phyloP scores from a whole-genome alignment of 371 early-diverging fungal genomes.

The Thermomucor indicae-seudaticae region DNA sequence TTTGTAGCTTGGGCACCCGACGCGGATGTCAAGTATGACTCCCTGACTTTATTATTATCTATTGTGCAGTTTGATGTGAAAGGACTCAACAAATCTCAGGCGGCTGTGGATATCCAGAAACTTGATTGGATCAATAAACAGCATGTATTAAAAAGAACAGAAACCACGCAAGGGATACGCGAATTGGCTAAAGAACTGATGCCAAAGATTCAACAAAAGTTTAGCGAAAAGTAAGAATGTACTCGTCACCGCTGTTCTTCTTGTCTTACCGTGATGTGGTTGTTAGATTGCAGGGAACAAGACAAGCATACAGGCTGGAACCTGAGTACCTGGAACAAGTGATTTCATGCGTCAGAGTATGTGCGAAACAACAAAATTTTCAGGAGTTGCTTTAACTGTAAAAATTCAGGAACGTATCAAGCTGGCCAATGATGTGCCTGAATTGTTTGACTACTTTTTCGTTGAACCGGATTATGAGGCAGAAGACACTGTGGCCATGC shows the following conservation, averaged over 20 bases:
- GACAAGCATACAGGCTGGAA: slow-evolving; percentile 17
- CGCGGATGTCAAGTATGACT: not conserved
- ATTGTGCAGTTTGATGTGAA: slow-evolving; percentile 61
- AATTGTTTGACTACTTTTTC: slow-evolving; percentile 58
- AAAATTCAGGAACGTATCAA: slow-evolving; percentile 58
- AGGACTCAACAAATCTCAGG: slow-evolving; percentile 70
- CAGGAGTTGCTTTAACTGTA: too few species aligned
- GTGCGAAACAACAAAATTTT: slow-evolving; percentile 21
- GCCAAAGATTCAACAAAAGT: slow-evolving; percentile 21
- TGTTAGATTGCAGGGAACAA: slow-evolving; percentile 5
- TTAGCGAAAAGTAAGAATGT: slow-evolving; percentile 17
- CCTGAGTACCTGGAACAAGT: slow-evolving; percentile 40
- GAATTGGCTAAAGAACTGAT: slow-evolving; percentile 33
- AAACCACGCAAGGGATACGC: slow-evolving; percentile 40
- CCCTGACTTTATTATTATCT: not conserved
- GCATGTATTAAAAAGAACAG: slow-evolving; percentile 56
- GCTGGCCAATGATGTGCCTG: slow-evolving; percentile 53
- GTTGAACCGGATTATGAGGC: slow-evolving; percentile 48
- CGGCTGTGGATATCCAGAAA: slow-evolving; percentile 74
- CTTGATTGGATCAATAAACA: slow-evolving; percentile 85
- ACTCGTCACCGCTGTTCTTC: too few species aligned
- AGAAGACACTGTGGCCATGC: slow-evolving; percentile 40
- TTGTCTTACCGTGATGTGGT: not conserved
- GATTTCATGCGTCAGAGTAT: slow-evolving; percentile 33
- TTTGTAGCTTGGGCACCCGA: slow-evolving; percentile 23